These are phyloP conservation scores for Ensete glaucum DNA, from an alignment of 176 grass and related monocot species.

Conservation along the genomic window DNA sequence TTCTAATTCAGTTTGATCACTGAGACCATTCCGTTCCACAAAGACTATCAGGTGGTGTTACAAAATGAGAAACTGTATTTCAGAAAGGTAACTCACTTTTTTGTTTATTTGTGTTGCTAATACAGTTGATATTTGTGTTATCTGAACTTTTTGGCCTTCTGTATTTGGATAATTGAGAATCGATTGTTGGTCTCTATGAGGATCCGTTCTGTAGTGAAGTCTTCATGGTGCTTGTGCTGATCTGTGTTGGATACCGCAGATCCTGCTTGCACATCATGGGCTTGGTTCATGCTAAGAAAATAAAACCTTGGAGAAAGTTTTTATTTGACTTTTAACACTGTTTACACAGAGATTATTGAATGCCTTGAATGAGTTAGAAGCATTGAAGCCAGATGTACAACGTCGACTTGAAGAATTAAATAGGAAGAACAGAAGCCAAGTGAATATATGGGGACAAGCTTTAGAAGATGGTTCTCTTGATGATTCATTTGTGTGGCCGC, in stretches of 20 bases:
- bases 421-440: conserved; percentile 22
- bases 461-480: conserved; percentile 20
- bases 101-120: background rate
- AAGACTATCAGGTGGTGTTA: conserved; percentile 48
- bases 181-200: background rate
- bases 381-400: conserved; percentile 37
- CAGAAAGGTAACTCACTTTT: conserved; percentile 36
- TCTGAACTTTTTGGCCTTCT: background rate
- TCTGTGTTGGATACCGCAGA: background rate
- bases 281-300: background rate
- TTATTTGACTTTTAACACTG: background rate
- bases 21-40: conserved; percentile 82
- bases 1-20: conserved; percentile 52
- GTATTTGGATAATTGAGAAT: background rate
- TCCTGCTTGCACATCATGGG: background rate
- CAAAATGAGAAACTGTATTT: conserved; percentile 14
- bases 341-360: conserved; percentile 37
- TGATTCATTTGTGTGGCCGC: conserved; percentile 28
- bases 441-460: conserved; percentile 14
- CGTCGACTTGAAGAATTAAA: conserved; percentile 31
- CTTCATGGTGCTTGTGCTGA: background rate
- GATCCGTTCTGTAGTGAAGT: background rate
- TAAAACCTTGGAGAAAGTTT: background rate
- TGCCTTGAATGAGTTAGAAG: conserved; percentile 39
- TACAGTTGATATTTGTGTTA: background rate